Percentiles rank a stretch among this genome's conserved stretches.
phyloP scores from a whole-genome alignment of 2,329 filamentous ascomycete species.

The Paradendryphiella salina region DNA sequence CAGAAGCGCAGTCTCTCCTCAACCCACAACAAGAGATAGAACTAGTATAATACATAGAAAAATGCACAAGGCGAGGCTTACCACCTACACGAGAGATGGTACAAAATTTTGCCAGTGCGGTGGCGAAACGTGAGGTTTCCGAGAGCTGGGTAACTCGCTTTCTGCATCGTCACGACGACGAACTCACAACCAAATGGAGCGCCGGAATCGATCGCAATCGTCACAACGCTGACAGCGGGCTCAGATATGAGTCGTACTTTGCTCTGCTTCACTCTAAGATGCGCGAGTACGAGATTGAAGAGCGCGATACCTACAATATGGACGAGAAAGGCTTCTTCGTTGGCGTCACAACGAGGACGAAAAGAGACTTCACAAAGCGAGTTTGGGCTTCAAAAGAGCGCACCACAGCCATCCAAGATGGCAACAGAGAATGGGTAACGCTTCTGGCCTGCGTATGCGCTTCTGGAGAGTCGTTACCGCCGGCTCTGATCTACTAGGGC shows the following conservation, averaged over 20 bases:
- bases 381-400: not conserved
- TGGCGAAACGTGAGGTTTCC: constrained; percentile 5
- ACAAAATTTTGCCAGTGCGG: not conserved
- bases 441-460: constrained; percentile 18
- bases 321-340: constrained; percentile 12
- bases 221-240: constrained; percentile 4
- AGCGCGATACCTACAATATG: constrained; percentile 16
- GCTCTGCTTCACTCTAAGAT: constrained; percentile 14
- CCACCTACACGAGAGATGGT: not conserved
- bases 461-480: constrained; percentile 10
- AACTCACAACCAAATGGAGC: constrained; percentile 9
- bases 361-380: constrained; percentile 6
- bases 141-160: constrained; percentile 16
- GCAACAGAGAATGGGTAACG: too few species aligned
- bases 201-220: constrained; percentile 4
- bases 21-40: too few species aligned
- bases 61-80: too few species aligned
- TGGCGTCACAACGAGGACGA: constrained; percentile 1
- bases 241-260: constrained; percentile 14
- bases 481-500: constrained; percentile 9
- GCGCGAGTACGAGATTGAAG: constrained; percentile 5
- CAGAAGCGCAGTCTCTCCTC: too few species aligned
- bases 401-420: constrained; percentile 5
- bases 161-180: not conserved
- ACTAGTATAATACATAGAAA: too few species aligned